Conservation (phyloP, 225 moss, liverwort and hornwort species). For the Sphagnum contortum region DNA sequence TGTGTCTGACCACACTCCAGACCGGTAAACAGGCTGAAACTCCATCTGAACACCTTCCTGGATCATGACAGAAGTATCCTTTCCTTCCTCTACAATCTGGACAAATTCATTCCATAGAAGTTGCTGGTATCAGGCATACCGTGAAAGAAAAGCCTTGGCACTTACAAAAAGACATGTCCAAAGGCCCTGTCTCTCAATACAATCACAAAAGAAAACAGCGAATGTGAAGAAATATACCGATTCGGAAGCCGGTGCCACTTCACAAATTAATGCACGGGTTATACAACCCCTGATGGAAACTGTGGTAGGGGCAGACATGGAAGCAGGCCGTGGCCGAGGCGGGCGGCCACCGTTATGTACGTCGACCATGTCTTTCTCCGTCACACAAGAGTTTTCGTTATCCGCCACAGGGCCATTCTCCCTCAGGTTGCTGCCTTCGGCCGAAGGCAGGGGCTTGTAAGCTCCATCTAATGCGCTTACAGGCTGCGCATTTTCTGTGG, state of each 20-base stretch:
- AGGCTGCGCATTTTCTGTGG: conserved; percentile 94
- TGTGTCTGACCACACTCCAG: conserved; percentile 85
- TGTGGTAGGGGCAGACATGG: background rate
- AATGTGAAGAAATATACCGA: background rate
- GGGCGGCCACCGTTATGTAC: background rate
- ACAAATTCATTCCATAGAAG: background rate
- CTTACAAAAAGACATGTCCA: background rate
- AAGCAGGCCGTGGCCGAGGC: no score
- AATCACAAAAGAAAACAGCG: conserved; percentile 4
- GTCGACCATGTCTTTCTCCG: background rate
- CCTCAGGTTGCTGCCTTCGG: conserved; percentile 51
- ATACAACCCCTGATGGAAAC: background rate
- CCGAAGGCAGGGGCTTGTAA: conserved; percentile 36
- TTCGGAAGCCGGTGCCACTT: no score
- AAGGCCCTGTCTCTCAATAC: conserved; percentile 12
- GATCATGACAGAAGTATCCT: conserved; percentile 10
- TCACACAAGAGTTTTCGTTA: conserved; percentile 25
- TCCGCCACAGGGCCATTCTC: conserved; percentile 68
- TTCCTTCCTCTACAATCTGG: conserved; percentile 34
- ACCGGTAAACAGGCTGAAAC: conserved; percentile 52
- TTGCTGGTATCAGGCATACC: no score
- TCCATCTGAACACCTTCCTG: conserved; percentile 19
- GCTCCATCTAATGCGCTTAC: conserved; percentile 94
- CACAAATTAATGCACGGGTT: no score
- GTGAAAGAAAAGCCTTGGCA: no score